These are phyloP conservation scores for Thinopyrum obtusiflorum DNA, from an alignment of 202 grass and related monocot genomes.

Conservation along the genomic window DNA sequence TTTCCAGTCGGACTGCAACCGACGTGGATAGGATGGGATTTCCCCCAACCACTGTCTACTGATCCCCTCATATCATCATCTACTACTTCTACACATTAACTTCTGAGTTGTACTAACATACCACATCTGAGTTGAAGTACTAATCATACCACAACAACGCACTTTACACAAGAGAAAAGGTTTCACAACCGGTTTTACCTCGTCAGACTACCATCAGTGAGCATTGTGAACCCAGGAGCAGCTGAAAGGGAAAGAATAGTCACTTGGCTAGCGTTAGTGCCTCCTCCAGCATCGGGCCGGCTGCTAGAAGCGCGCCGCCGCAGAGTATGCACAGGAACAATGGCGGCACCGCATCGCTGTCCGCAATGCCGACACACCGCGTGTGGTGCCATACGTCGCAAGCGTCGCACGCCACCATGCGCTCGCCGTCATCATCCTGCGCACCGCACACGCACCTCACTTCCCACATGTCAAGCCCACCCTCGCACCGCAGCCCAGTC, in stretches of 20 bases:
- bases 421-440: conserved; percentile 82
- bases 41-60: conserved; percentile 12
- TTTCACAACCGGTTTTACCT: conserved; percentile 24
- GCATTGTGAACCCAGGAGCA: background rate
- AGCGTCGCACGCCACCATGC: conserved; percentile 74
- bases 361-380: conserved; percentile 60
- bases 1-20: conserved; percentile 28
- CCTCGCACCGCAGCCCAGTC: conserved; percentile 56
- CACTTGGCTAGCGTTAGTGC: conserved; percentile 28
- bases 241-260: conserved; percentile 19
- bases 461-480: conserved; percentile 46
- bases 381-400: conserved; percentile 83
- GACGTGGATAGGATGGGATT: conserved; percentile 31
- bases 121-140: background rate
- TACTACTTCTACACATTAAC: conserved; percentile 23
- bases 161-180: conserved; percentile 23
- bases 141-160: background rate
- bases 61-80: conserved; percentile 4
- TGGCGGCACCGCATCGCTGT: conserved; percentile 47
- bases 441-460: conserved; percentile 68
- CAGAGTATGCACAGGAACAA: conserved; percentile 77
- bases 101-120: conserved; percentile 8
- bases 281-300: conserved; percentile 41
- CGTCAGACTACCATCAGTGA: conserved; percentile 26
- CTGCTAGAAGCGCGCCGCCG: conserved; percentile 40